A percentile compares a stretch with the other conserved stretches of the same genome.
Conservation (phyloP, 768 basidiomycete species). For the Gautieria morchelliformis region DNA sequence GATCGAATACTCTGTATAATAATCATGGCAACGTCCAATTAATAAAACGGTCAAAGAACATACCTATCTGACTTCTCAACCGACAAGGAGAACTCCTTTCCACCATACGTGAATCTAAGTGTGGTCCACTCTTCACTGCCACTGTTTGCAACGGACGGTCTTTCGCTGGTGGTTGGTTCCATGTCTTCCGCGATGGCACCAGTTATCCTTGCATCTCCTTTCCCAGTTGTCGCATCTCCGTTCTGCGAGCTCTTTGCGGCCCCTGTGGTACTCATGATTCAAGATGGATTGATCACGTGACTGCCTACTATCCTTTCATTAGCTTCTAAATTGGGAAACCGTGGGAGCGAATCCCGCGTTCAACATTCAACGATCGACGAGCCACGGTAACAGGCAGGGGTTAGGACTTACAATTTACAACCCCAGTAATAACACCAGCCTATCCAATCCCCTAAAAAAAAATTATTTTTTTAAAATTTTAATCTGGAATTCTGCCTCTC, state of each 20-base stretch:
- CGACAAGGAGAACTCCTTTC: constrained; percentile 52
- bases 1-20: constrained; percentile 59
- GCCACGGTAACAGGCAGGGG: too few species aligned
- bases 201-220: not conserved
- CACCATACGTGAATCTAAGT: constrained; percentile 64
- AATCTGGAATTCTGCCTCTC: too few species aligned
- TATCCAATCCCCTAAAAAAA: too few species aligned
- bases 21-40: constrained; percentile 3
- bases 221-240: not conserved
- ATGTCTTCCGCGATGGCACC: not conserved
- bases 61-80: constrained; percentile 76
- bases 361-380: too few species aligned
- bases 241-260: not conserved
- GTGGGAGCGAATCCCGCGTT: too few species aligned
- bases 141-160: not conserved
- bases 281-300: not conserved
- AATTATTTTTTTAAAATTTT: too few species aligned
- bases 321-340: too few species aligned
- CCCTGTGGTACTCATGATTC: not conserved
- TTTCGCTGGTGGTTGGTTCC: not conserved
- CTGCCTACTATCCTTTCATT: too few species aligned
- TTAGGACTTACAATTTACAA: too few species aligned
- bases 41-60: not conserved
- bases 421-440: too few species aligned
- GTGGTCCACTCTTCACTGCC: constrained; percentile 40